Base-by-base conservation (phyloP, 257 asterid species). In the Linderniella brevidens region DNA sequence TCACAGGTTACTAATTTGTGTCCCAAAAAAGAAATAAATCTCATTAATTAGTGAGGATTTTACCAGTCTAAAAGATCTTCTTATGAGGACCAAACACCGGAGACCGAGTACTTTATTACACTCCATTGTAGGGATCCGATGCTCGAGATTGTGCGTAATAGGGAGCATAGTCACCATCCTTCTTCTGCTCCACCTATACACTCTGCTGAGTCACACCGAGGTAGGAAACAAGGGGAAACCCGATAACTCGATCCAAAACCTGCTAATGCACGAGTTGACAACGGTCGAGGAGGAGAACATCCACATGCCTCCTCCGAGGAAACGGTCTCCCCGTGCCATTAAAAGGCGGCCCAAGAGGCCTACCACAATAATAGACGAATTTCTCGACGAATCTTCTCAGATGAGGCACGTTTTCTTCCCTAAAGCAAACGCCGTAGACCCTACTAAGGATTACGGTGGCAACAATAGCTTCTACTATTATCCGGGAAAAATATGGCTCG, bases 401-500 rank as follows among this genome's bases (percentile, higher is more conserved):
- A 61, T 90, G 59, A 77, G 99, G 65, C 76, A 74, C 56, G n/a
- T 73, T 17, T 90, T 90, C 65, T 90, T 90, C 53, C 96, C 96
- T 35, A 68, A 66, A 44, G 55, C 45, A 46, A 71, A 61, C 19
- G 86, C 95, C 41, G 37, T 86, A 39, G 82, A 74, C 66, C 96
- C 94, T 45, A 56, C 8, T 52, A 73, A 53, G 57, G 76, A 37
- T 46, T n/a, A n/a, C n/a, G 59, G 16, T 52, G 84, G 67, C 38
- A 79, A 81, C 44, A 74, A 65, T 35, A 75, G 73, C 55, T 56
- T 60, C 18, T 73, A 64, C 59, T 90, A 77, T 61, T 69, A 71
- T 65, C 96, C 99, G 4, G 96, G 82, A 46, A 76, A 80, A 60
- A 67, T 82, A 58, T 90, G 99, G 99, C 63, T 90, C 63, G 99